Evolutionary conservation across 495 filamentous ascomycete species (phyloP).

Genomic region (Talaromyces proteolyticus): DNA sequence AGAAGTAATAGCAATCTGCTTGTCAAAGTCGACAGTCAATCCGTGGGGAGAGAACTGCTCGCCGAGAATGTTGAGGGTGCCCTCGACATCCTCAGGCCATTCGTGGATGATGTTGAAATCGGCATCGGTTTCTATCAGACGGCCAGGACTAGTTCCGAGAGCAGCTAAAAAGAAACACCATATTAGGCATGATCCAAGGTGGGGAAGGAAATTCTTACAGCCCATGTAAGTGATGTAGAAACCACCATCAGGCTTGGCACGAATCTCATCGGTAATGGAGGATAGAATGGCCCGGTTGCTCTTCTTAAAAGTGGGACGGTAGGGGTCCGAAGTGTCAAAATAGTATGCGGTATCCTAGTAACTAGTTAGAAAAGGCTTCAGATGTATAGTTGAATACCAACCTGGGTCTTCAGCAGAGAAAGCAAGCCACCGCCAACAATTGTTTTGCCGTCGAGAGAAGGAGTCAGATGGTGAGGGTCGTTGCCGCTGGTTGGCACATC

Average conservation of each 20-base stretch:
- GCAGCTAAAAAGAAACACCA: constrained; percentile 22
- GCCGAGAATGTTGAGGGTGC: constrained; percentile 47
- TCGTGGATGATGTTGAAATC: constrained; percentile 57
- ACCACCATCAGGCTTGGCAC: constrained; percentile 58
- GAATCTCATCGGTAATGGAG: constrained; percentile 58
- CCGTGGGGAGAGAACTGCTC: constrained; percentile 58
- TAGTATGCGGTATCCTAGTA: constrained; percentile 54
- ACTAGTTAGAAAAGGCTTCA: not conserved
- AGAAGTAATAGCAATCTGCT: constrained; percentile 51
- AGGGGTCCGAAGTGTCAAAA: constrained; percentile 54
- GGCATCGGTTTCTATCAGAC: constrained; percentile 53
- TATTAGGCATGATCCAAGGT: not conserved
- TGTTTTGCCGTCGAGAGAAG: constrained; percentile 55
- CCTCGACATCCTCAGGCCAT: constrained; percentile 48
- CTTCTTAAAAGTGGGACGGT: constrained; percentile 51
- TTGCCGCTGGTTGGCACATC: constrained; percentile 58
- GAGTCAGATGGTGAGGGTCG: constrained; percentile 54
- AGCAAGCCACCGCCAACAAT: constrained; percentile 53
- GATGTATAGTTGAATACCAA: constrained; percentile 4
- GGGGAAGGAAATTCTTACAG: not conserved
- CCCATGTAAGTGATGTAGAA: constrained; percentile 60
- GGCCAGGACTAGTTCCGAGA: constrained; percentile 50
- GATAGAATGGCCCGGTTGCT: constrained; percentile 50
- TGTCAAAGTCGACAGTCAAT: constrained; percentile 51
- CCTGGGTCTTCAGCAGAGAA: constrained; percentile 55